Base-by-base conservation (phyloP, 768 basidiomycete species). In the Clathrus columnatus region DNA sequence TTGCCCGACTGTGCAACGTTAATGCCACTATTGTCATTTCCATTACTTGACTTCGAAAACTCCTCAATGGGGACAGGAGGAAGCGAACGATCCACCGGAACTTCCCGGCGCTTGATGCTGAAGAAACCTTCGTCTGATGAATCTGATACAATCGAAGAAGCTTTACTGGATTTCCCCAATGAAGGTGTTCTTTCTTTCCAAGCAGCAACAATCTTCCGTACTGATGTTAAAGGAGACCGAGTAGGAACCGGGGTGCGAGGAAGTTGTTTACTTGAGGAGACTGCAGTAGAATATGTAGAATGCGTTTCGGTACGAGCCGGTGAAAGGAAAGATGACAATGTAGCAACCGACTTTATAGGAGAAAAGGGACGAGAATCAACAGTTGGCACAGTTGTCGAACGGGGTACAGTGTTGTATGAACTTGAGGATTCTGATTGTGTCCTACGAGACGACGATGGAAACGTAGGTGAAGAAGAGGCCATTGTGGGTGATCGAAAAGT, bases 111-210 rank as follows among this genome's bases (percentile, higher is more conserved):
- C 70, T 79, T 68, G 46, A 81, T 69, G 42, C 76, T 81, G 60
- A 82, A 79, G 14, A 82, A 67, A 5, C 78, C 78, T 10, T 77
- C 78, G 24, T 43, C 50, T 24, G 42, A 62, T 0, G 70, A 21
- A 0, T 27, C 70, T 0, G 75, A 74, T 0, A 69, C 73, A 1
- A 70, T 69, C 2, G 72, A 61, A 1, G 73, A 70, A 32, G 72
- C 69, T 0, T 68, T 62, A 20, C 28, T 55, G 7, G 54, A 47
- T 32, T 48, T 55, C 2, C 69, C 69, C 11, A 71, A 58, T 20
- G 74, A 72, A 0, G 75, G 84, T 0, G 84, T 84, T 18, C 84
- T 78, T 58, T 87, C 85, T 65, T 88, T 90, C 87, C 88, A 91
- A 7, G 84, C 73, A 0, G 82, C 79, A 6, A 91, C 84, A 36